A percentile compares a stretch with the other conserved stretches of the same genome.
These are phyloP conservation scores for Kentomonas sorsogonicus DNA, from an alignment of 208 protist species.

Conservation along the genomic window DNA sequence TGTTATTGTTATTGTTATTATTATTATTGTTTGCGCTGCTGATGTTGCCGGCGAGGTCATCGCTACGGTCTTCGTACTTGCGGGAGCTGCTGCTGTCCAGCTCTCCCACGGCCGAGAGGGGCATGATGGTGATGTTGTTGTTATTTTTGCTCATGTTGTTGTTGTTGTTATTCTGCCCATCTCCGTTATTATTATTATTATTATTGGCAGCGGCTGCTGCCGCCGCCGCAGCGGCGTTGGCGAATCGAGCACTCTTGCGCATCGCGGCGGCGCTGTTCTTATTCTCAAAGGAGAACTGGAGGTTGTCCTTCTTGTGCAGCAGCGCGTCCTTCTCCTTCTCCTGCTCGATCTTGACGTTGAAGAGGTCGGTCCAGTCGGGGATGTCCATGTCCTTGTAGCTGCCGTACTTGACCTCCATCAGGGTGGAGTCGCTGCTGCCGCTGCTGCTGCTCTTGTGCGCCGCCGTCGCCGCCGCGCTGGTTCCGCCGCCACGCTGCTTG, in stretches of 20 bases:
- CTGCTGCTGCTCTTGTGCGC: slow-evolving; percentile 8
- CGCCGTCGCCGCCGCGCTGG: background rate
- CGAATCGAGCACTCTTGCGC: slow-evolving; percentile 7
- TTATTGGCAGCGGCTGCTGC: slow-evolving; percentile 1
- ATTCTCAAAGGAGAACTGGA: slow-evolving; percentile 14
- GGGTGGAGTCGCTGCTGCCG: slow-evolving; percentile 9
- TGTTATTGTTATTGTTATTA: slow-evolving; percentile 1
- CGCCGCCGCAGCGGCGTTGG: slow-evolving; percentile 6
- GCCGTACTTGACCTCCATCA: slow-evolving; percentile 14
- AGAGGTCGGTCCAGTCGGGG: slow-evolving; percentile 24
- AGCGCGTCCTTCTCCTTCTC: slow-evolving; percentile 24
- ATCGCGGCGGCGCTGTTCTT: background rate
- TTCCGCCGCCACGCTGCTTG: background rate
- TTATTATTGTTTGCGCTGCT: slow-evolving; percentile 4
- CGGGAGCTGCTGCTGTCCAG: slow-evolving; percentile 25
- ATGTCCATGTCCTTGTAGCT: slow-evolving; percentile 9
- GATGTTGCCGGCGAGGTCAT: background rate
- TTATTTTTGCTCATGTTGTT: background rate
- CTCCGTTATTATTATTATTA: too few relatives aligned
- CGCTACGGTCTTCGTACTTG: background rate
- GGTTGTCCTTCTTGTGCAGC: slow-evolving; percentile 21
- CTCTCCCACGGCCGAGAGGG: slow-evolving; percentile 21
- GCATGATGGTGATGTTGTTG: slow-evolving; percentile 9
- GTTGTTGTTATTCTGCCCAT: too few relatives aligned
- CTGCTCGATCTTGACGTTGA: slow-evolving; percentile 23